phyloP scores from a whole-genome alignment of 1,284 basidiomycete genomes.

The Afroboletus lepidellus region DNA sequence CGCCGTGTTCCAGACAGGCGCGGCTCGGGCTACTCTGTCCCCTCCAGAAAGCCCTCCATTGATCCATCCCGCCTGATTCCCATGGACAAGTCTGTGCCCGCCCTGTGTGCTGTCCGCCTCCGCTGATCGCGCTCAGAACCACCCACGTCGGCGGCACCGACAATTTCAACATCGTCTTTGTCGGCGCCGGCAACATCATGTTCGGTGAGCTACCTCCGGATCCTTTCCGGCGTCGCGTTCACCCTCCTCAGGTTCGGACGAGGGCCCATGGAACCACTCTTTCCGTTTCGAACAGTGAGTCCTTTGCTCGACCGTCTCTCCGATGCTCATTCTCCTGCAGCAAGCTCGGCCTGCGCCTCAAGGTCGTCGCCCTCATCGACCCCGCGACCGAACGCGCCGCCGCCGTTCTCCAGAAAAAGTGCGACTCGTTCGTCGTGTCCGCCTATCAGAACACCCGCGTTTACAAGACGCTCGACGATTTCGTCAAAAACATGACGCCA shows the following conservation, averaged over 20 bases:
- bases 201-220: slow-evolving; percentile 56
- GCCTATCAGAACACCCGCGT: slow-evolving; percentile 92
- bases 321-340: slow-evolving; percentile 40
- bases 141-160: slow-evolving; percentile 56
- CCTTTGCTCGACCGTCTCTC: not conserved
- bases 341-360: slow-evolving; percentile 95
- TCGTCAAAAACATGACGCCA: slow-evolving; percentile 66
- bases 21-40: slow-evolving; percentile 42
- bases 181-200: slow-evolving; percentile 95
- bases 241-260: slow-evolving; percentile 62
- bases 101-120: not conserved
- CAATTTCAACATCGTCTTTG: slow-evolving; percentile 87
- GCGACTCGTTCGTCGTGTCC: slow-evolving; percentile 89
- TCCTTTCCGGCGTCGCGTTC: slow-evolving; percentile 6
- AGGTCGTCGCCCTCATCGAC: slow-evolving; percentile 93
- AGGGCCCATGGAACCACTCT: slow-evolving; percentile 92
- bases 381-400: slow-evolving; percentile 83
- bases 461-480: slow-evolving; percentile 88
- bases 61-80: slow-evolving; percentile 71
- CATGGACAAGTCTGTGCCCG: slow-evolving; percentile 67
- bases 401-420: slow-evolving; percentile 84
- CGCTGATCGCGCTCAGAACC: slow-evolving; percentile 40
- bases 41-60: slow-evolving; percentile 66
- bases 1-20: slow-evolving; percentile 40
- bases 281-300: slow-evolving; percentile 89